Percentiles rank a stretch among this genome's conserved stretches.
These are phyloP conservation scores for Henningerozyma blattae DNA, from an alignment of 805 yeast species.

Conservation along the genomic window DNA sequence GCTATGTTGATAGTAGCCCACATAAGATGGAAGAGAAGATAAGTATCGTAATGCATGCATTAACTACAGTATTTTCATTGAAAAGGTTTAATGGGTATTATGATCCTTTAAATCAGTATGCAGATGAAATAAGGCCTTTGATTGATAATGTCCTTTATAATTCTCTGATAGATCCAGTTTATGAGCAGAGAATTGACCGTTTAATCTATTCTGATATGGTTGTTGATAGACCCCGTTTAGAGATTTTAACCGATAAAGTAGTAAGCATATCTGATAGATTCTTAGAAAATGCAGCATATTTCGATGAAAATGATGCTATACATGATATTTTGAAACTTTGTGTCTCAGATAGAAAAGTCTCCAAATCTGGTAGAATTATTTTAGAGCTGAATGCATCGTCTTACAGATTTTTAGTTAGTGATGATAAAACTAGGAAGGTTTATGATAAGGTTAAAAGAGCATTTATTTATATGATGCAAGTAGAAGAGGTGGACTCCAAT, in stretches of 20 bases:
- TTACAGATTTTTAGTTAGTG: constrained; percentile 33
- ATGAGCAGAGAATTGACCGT: constrained; percentile 18
- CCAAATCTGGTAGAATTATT: constrained; percentile 18
- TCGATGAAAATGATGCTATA: constrained; percentile 47
- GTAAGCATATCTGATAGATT: constrained; percentile 33
- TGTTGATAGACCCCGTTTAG: constrained; percentile 11
- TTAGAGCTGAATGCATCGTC: constrained; percentile 48
- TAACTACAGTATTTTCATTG: constrained; percentile 18
- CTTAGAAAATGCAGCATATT: constrained; percentile 28
- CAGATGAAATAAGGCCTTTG: constrained; percentile 18
- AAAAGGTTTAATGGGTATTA: constrained; percentile 18
- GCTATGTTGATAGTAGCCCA: constrained; percentile 5
- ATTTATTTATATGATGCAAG: constrained; percentile 68
- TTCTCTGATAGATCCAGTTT: constrained; percentile 18
- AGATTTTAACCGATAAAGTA: constrained; percentile 20
- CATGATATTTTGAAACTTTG: constrained; percentile 30
- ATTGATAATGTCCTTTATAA: constrained; percentile 15
- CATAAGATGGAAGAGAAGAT: constrained; percentile 8
- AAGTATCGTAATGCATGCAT: constrained; percentile 9
- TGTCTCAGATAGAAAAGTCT: constrained; percentile 30
- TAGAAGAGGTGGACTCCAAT: constrained; percentile 57
- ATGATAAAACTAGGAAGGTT: constrained; percentile 45
- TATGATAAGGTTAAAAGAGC: constrained; percentile 73
- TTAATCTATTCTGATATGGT: constrained; percentile 23
- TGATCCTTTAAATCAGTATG: constrained; percentile 24